Evolutionary conservation across 2,329 filamentous ascomycete species (phyloP), one percentile per base, ranked within the genome.

Genomic region (Cadophora sp.): DNA sequence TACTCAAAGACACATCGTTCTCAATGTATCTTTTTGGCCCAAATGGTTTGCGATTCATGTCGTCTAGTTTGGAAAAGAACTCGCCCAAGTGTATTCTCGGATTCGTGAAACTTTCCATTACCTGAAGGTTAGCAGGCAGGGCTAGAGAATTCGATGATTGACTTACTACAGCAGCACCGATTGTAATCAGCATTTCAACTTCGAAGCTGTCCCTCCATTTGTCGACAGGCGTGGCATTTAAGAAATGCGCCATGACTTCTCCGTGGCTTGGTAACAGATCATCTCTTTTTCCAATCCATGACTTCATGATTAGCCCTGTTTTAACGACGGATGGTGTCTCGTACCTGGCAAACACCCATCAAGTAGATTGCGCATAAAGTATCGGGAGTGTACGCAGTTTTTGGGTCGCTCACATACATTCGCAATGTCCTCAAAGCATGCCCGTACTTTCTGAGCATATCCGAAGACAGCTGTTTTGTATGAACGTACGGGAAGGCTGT

Each of bases 171-270:
- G 24, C 48, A 18, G 48, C 48, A 30, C 48, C 18, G 13, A 51
- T 51, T 5, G 48, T 51, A 2, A 51, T 24, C 24, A 51, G 14
- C 48, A 51, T 51, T 14, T 51, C 48, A 16, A 51, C 24, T 30
- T 51, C 48, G 24, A 30, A 51, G 48, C 48, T 51, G 13, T 51
- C 24, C 30, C 6, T 51, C 48, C 48, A 51, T 51, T 51, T 51
- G 24, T 51, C 48, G 14, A 51, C 48, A 7, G 48, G 48, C 30
- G 48, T 24, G 27, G 48, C 48, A 7, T 51, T 51, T 14, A 51
- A 7, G 22, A 51, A 51, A 30, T 51, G 48, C 16, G 48, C 48
- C 48, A 51, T 51, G 13, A 51, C 24, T 51, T 51, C 48, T 18
- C 48, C 48, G 16, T 51, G 48, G 18, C 48, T 30, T 4, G 27